Percentiles rank a stretch among this genome's conserved stretches.
Evolutionary conservation across 2,329 filamentous ascomycete species (phyloP).

Genomic region (Aureobasidium namibiae): DNA sequence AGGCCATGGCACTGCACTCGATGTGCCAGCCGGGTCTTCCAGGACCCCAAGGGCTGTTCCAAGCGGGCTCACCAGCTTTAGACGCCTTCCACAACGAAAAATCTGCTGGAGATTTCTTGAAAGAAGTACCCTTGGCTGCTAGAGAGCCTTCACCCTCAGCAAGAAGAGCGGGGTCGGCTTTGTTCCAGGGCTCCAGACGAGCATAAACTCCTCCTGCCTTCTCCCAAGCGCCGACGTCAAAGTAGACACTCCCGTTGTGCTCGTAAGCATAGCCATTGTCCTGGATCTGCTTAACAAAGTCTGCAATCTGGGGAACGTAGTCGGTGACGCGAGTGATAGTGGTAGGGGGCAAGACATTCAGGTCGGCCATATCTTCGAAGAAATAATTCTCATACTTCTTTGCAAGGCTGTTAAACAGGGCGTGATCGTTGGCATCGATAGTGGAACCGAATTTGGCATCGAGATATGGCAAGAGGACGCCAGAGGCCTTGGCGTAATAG

Average conservation of each 20-base stretch:
- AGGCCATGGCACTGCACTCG: conserved; percentile 94
- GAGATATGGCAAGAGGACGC: conserved; percentile 73
- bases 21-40: conserved; percentile 95
- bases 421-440: conserved; percentile 53
- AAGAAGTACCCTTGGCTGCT: conserved; percentile 35
- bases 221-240: conserved; percentile 83
- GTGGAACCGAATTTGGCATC: conserved; percentile 53
- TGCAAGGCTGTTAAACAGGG: conserved; percentile 82
- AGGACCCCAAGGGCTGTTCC: conserved; percentile 79
- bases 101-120: conserved; percentile 71
- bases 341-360: conserved; percentile 80
- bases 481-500: conserved; percentile 53
- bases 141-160: conserved; percentile 87
- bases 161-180: conserved; percentile 71
- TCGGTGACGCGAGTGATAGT: conserved; percentile 85
- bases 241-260: conserved; percentile 72
- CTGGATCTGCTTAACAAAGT: conserved; percentile 75
- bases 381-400: conserved; percentile 82
- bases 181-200: conserved; percentile 73
- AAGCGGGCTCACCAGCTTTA: conserved; percentile 85
- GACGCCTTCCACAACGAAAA: conserved; percentile 93
- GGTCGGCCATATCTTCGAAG: conserved; percentile 73
- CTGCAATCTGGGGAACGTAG: conserved; percentile 78
- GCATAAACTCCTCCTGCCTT: conserved; percentile 78
- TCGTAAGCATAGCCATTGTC: conserved; percentile 78